Conservation (phyloP, 768 basidiomycete genomes). For the Tylopilus sp. region DNA sequence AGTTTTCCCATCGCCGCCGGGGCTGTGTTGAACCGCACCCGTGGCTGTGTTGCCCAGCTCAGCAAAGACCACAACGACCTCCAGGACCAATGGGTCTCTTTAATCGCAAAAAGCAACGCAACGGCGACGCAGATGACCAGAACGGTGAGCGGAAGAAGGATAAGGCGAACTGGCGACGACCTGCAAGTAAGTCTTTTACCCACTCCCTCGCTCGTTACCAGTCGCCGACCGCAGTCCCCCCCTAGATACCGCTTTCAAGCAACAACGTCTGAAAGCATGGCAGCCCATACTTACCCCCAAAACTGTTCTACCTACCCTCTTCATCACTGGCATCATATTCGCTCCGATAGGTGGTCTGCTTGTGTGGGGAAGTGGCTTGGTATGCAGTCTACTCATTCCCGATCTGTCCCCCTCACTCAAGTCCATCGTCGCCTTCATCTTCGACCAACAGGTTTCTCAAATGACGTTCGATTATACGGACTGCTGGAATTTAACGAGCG, state of each 20-base stretch:
- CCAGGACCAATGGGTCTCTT: conserved; percentile 50
- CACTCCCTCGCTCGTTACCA: conserved; percentile 2
- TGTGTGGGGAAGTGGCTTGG: conserved; percentile 81
- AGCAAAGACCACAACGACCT: conserved; percentile 14
- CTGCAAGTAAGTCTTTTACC: conserved; percentile 68
- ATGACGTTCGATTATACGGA: conserved; percentile 95
- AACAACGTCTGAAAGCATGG: conserved; percentile 99
- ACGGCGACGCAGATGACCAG: conserved; percentile 36
- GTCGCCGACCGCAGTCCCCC: conserved; percentile 14
- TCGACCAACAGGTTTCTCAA: conserved; percentile 67
- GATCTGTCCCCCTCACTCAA: conserved; percentile 14
- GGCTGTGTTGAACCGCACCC: neutral
- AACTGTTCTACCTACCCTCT: conserved; percentile 94
- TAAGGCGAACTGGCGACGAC: conserved; percentile 77
- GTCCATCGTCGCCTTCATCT: neutral
- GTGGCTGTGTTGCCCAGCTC: conserved; percentile 13
- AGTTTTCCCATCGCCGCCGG: neutral
- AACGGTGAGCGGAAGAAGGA: conserved; percentile 64
- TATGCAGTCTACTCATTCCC: conserved; percentile 33
- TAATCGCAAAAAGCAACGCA: conserved; percentile 46
- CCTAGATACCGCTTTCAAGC: conserved; percentile 96
- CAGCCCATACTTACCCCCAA: conserved; percentile 98
- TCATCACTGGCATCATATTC: conserved; percentile 92
- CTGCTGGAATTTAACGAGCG: conserved; percentile 64
- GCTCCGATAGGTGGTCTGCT: conserved; percentile 94